phyloP scores from a whole-genome alignment of 1,284 basidiomycete species.

The Cutaneotrichosporon sp. region DNA sequence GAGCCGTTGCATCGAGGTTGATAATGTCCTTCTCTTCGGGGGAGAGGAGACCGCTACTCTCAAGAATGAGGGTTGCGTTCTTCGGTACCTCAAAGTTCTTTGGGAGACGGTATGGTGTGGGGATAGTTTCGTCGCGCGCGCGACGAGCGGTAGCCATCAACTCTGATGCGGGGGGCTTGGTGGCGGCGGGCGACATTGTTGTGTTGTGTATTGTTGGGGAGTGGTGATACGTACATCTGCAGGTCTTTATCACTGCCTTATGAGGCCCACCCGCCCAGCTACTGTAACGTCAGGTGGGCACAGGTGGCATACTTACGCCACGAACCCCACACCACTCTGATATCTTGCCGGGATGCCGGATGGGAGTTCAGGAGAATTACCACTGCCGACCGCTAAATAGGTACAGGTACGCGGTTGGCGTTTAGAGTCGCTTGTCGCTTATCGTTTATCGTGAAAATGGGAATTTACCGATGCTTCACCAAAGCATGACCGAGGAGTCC shows the following conservation, averaged over 20 bases:
- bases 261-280: too few species aligned
- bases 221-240: not conserved
- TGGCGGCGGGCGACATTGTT: conserved; percentile 8
- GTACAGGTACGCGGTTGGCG: not conserved
- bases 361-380: not conserved
- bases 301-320: not conserved
- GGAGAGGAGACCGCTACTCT: conserved; percentile 24
- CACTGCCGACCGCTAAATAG: not conserved
- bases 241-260: not conserved
- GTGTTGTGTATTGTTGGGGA: not conserved
- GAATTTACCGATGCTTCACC: not conserved
- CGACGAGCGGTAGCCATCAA: conserved; percentile 7
- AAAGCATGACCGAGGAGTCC: too few species aligned
- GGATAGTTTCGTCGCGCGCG: conserved; percentile 23
- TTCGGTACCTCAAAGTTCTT: conserved; percentile 17
- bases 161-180: conserved; percentile 4
- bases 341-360: not conserved
- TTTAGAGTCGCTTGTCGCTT: not conserved
- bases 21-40: conserved; percentile 36
- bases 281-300: not conserved
- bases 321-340: not conserved
- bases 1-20: conserved; percentile 41
- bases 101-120: conserved; percentile 21
- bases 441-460: not conserved
- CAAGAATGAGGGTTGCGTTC: conserved; percentile 13